Conservation (phyloP, 2,329 filamentous ascomycete species). For the Acephala macrosclerotiorum region DNA sequence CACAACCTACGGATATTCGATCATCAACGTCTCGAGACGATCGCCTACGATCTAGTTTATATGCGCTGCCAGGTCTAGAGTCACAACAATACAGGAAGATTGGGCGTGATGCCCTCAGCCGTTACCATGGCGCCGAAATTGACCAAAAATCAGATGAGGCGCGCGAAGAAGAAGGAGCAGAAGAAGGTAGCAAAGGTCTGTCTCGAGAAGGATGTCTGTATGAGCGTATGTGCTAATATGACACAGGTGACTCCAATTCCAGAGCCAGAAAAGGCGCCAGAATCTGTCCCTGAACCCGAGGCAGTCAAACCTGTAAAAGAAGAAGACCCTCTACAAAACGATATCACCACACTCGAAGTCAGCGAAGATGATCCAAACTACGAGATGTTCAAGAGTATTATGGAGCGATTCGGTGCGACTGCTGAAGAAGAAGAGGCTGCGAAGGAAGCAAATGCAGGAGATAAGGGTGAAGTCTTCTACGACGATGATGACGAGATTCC, state of each 20-base stretch:
- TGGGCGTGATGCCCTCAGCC: conserved; percentile 35
- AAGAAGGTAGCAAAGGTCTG: conserved; percentile 71
- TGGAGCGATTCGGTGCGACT: conserved; percentile 77
- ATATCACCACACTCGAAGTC: conserved; percentile 55
- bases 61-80: not conserved
- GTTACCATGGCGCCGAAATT: conserved; percentile 73
- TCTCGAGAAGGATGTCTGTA: not conserved
- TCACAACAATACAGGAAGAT: not conserved
- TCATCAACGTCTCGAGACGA: not conserved
- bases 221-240: conserved; percentile 30
- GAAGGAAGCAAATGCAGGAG: conserved; percentile 71
- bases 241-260: conserved; percentile 44
- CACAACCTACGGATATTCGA: not conserved
- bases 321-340: conserved; percentile 51
- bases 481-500: conserved; percentile 87
- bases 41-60: not conserved
- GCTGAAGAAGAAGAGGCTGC: conserved; percentile 68
- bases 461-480: conserved; percentile 86
- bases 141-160: conserved; percentile 93
- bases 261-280: conserved; percentile 40
- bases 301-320: conserved; percentile 43
- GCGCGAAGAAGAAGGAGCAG: conserved; percentile 93
- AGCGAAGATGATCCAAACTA: conserved; percentile 79
- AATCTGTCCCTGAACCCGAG: conserved; percentile 45
- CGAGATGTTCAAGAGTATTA: conserved; percentile 83